A percentile compares a stretch with the other conserved stretches of the same genome.
Evolutionary conservation across 31 red algal genomes (phyloP).

Genomic region (Asparagopsis taxiformis): DNA sequence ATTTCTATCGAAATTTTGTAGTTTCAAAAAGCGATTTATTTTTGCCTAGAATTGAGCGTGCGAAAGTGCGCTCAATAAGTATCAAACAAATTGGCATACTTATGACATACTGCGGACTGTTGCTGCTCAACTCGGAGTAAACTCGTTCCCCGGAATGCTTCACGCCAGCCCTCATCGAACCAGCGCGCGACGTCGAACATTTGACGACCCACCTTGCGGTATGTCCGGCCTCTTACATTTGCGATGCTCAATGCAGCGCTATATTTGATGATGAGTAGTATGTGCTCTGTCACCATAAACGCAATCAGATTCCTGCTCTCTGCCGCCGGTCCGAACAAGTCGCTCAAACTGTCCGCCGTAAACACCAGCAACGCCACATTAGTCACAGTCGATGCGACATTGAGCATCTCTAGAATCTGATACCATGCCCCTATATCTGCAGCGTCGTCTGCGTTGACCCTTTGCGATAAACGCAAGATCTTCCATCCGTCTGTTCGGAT

Average conservation of each 20-base stretch:
- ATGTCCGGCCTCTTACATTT: slow-evolving; percentile 41
- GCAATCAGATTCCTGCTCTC: slow-evolving; percentile 12
- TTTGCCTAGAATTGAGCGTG: no score
- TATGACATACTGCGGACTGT: slow-evolving; percentile 20
- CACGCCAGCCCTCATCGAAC: slow-evolving; percentile 58
- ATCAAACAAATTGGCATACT: slow-evolving; percentile 55
- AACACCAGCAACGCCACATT: slow-evolving; percentile 75
- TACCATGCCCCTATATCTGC: slow-evolving; percentile 90
- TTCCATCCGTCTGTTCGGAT: slow-evolving; percentile 73
- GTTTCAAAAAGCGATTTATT: no score
- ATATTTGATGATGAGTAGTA: slow-evolving; percentile 63
- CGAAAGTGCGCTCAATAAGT: no score
- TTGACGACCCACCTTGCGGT: slow-evolving; percentile 42
- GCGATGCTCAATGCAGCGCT: slow-evolving; percentile 34
- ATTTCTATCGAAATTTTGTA: no score
- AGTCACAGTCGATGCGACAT: slow-evolving; percentile 51
- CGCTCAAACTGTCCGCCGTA: slow-evolving; percentile 42
- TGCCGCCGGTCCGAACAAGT: slow-evolving; percentile 25
- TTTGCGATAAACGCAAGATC: slow-evolving; percentile 56
- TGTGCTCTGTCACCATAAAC: slow-evolving; percentile 78
- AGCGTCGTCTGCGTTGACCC: slow-evolving; percentile 60
- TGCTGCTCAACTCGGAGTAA: slow-evolving; percentile 43
- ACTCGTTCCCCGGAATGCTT: slow-evolving; percentile 51
- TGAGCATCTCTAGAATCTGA: slow-evolving; percentile 64
- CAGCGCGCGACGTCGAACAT: slow-evolving; percentile 62